Base-by-base conservation (phyloP, 306 rosid species). In the Acacia acuminata region DNA sequence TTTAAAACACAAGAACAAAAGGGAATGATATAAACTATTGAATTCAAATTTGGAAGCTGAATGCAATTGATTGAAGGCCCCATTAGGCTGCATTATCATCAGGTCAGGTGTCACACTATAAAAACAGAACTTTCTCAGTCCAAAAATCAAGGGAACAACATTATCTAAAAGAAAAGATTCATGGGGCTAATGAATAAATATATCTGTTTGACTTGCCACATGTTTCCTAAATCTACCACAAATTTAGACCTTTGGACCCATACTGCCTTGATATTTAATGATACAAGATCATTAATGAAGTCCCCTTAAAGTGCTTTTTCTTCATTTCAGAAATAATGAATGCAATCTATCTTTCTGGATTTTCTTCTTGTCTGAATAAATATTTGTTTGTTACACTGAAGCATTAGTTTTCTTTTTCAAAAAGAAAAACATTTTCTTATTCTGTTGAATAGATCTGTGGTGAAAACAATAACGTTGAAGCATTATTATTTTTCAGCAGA, bases 141-240 rank as follows among this genome's bases (percentile, higher is more conserved):
- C 78, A 80, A 50, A 86, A 83, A 79, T n/a, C 63, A 78, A 24
- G 27, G 38, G 44, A 58, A 60, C 16, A 60, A 10, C 7, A 61
- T 61, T 9, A 19, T 43, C 55, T 9, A 56, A 61, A 38, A 70
- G 51, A 64, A n/a, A 77, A 83, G 72, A 81, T 79, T 67, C 36
- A 71, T 79, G 88, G 86, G 83, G 81, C 79, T 40, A 73, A 75
- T 85, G 88, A 58, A 58, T 22, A n/a, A n/a, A 56, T 60, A 78
- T 50, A 77, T 81, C 78, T 80, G 82, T 78, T 82, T 50, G 72
- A 77, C 45, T 83, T 81, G 74, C 55, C 78, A 55, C 40, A 76
- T 82, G 82, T 76, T 81, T 81, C 88, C 90, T 42, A 72, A 77
- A 63, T 63, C 77, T 70, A 78, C 65, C 56, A 70, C 79, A 70